These are phyloP conservation scores for Kurtzmaniella quercitrusa DNA, from an alignment of 1,139 yeast genomes.

Conservation along the genomic window DNA sequence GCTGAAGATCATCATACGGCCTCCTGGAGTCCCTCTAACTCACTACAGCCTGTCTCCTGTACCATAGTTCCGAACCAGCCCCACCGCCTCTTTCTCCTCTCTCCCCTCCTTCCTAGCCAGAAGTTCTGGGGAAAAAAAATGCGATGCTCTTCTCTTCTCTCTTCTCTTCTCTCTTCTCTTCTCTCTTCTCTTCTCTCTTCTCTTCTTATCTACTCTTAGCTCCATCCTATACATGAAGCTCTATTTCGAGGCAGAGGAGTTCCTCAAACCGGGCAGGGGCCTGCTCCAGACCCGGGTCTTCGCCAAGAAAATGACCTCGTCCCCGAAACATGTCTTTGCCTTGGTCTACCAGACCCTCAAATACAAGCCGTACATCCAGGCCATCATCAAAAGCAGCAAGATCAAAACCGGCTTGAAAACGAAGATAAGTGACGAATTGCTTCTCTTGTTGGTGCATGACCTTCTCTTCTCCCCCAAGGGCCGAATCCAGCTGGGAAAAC, in stretches of 20 bases:
- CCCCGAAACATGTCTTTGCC: slow-evolving; percentile 83
- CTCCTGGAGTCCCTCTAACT: too few relatives aligned
- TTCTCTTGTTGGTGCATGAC: slow-evolving; percentile 74
- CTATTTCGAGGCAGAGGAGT: slow-evolving; percentile 59
- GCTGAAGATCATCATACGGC: too few relatives aligned
- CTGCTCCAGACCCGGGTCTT: slow-evolving; percentile 69
- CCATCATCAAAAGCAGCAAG: slow-evolving; percentile 62
- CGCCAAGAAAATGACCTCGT: slow-evolving; percentile 30
- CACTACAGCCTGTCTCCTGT: too few relatives aligned
- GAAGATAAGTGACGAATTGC: slow-evolving; percentile 43
- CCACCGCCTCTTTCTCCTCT: too few relatives aligned
- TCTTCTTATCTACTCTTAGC: not conserved
- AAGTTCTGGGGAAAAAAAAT: not conserved
- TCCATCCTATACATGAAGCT: slow-evolving; percentile 41
- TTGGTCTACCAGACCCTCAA: slow-evolving; percentile 72
- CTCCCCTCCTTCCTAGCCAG: too few relatives aligned
- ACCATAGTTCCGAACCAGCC: too few relatives aligned
- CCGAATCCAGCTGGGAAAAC: slow-evolving; percentile 85
- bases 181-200: not conserved
- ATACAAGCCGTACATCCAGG: slow-evolving; percentile 57
- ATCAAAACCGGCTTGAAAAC: slow-evolving; percentile 45
- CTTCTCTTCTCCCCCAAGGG: slow-evolving; percentile 71
- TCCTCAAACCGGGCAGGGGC: slow-evolving; percentile 19
- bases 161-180: not conserved
- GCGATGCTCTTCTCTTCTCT: not conserved